These are phyloP conservation scores for Rutstroemia sp. DNA, from an alignment of 2,329 filamentous ascomycete species.

Conservation along the genomic window DNA sequence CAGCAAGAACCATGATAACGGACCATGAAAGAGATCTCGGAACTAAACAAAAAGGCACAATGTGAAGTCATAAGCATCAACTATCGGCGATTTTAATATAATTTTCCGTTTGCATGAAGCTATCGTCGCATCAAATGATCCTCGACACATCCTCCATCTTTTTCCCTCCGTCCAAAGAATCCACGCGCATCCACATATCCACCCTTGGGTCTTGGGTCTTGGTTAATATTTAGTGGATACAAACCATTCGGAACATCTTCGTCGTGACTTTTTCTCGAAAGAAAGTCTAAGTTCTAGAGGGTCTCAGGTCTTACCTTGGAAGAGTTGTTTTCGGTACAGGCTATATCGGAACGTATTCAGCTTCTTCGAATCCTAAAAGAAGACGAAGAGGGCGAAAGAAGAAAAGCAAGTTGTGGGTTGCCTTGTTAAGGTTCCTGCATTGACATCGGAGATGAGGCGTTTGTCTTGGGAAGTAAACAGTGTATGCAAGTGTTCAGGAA, in stretches of 20 bases:
- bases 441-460: slow-evolving; percentile 5
- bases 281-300: too few species aligned
- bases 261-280: not conserved
- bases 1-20: too few species aligned
- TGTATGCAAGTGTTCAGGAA: not conserved
- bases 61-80: too few species aligned
- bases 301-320: not conserved
- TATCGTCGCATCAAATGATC: too few species aligned
- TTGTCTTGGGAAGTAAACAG: not conserved
- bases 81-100: not conserved
- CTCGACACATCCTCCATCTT: not conserved
- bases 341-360: too few species aligned
- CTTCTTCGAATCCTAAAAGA: too few species aligned
- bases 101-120: not conserved
- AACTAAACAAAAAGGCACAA: too few species aligned
- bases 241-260: not conserved
- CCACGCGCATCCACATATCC: not conserved
- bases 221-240: not conserved
- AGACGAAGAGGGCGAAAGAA: not conserved
- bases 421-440: not conserved
- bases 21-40: too few species aligned
- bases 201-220: not conserved
- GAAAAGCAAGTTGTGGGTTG: not conserved
- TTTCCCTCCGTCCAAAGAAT: not conserved
- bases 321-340: too few species aligned